These are phyloP conservation scores for Ormosia semicastrata DNA, from an alignment of 306 rosid genomes.

Conservation along the genomic window DNA sequence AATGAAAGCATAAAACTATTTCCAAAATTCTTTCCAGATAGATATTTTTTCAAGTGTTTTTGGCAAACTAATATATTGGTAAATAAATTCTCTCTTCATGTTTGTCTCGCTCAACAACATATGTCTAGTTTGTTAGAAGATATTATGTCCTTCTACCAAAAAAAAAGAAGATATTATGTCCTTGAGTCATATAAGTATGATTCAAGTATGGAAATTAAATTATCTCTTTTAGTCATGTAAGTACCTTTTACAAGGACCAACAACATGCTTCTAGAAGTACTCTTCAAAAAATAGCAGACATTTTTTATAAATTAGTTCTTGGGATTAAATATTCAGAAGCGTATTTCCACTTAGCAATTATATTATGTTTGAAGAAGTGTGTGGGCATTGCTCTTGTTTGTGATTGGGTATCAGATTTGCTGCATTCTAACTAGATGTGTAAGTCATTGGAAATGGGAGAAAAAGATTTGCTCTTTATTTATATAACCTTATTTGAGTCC, in stretches of 20 bases:
- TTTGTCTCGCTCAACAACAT: too few species aligned
- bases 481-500: too few species aligned
- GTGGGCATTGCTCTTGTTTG: not conserved
- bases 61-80: too few species aligned
- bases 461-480: too few species aligned
- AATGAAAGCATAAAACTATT: too few species aligned
- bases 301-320: not conserved
- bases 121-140: not conserved
- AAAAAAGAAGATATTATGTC: not conserved
- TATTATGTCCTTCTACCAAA: not conserved
- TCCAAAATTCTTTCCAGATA: too few species aligned
- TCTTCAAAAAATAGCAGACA: not conserved
- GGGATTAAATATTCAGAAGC: not conserved
- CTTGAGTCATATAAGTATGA: not conserved
- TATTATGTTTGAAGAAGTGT: not conserved
- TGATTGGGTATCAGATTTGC: not conserved
- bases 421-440: not conserved
- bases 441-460: not conserved
- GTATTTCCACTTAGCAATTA: too few species aligned
- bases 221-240: not conserved
- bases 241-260: not conserved
- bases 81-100: too few species aligned
- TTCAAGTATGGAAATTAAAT: not conserved
- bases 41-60: too few species aligned
- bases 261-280: not conserved